These are phyloP conservation scores for Nasturtium officinale DNA, from an alignment of 345 rosid genomes.

Conservation along the genomic window DNA sequence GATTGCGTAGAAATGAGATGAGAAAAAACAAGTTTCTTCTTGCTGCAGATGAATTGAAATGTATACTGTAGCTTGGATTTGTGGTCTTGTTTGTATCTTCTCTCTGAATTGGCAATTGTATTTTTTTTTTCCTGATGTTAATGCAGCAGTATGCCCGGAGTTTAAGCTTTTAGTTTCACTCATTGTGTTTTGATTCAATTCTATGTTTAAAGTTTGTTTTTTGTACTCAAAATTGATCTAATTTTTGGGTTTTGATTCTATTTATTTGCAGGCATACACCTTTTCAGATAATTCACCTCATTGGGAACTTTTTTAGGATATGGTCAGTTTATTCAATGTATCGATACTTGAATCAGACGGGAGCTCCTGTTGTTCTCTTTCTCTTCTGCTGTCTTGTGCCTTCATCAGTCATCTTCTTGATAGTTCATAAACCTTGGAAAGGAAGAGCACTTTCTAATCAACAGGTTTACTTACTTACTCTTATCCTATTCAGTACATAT, in stretches of 20 bases:
- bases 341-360: conserved; percentile 72
- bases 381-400: conserved; percentile 85
- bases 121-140: not conserved
- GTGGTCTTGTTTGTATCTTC: not conserved
- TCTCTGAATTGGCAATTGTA: not conserved
- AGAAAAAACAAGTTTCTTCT: not conserved
- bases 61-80: conserved; percentile 2
- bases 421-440: conserved; percentile 95
- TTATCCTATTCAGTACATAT: not conserved
- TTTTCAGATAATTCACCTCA: conserved; percentile 75
- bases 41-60: conserved; percentile 4
- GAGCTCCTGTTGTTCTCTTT: conserved; percentile 87
- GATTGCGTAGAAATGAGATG: conserved; percentile 4
- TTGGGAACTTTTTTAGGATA: conserved; percentile 82
- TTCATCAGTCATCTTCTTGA: conserved; percentile 67
- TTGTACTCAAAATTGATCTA: not conserved
- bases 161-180: not conserved
- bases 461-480: conserved; percentile 57
- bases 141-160: no score
- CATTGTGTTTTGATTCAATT: not conserved
- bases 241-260: not conserved
- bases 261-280: conserved; percentile 67
- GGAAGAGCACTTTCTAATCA: conserved; percentile 88
- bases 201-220: not conserved
- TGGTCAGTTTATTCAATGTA: conserved; percentile 97